Percentiles rank a stretch among this genome's conserved stretches.
These are phyloP conservation scores for Candida glucosophila DNA, from an alignment of 1,139 yeast species.

Conservation along the genomic window DNA sequence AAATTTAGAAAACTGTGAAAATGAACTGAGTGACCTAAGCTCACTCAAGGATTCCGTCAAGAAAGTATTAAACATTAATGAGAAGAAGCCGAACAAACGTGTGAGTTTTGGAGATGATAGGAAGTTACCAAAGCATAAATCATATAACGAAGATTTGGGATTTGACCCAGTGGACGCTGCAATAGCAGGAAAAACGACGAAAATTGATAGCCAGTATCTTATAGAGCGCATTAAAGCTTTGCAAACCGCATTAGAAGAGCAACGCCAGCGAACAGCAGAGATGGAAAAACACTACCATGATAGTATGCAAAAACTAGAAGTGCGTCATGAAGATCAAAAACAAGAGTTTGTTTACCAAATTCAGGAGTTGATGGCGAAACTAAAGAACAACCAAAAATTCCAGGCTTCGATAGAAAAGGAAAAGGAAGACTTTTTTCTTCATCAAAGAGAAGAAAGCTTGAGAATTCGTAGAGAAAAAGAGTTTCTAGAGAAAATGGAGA, in stretches of 20 bases:
- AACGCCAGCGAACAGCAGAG: slow-evolving; percentile 1
- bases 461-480: slow-evolving; percentile 2
- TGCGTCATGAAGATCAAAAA: slow-evolving; percentile 2
- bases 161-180: not conserved
- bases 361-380: slow-evolving; percentile 1
- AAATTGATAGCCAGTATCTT: not conserved
- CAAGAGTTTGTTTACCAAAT: slow-evolving; percentile 3
- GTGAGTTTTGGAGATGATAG: slow-evolving; percentile 6
- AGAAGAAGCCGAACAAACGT: slow-evolving; percentile 4
- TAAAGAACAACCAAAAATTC: slow-evolving; percentile 2
- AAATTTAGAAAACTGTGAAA: slow-evolving; percentile 6
- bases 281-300: slow-evolving; percentile 2
- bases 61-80: slow-evolving; percentile 6
- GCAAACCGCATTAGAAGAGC: not conserved
- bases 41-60: slow-evolving; percentile 9
- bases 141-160: not conserved
- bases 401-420: slow-evolving; percentile 4
- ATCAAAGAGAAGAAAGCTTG: slow-evolving; percentile 4
- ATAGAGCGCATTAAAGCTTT: not conserved
- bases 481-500: slow-evolving; percentile 1
- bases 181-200: not conserved
- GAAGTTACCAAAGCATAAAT: not conserved
- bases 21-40: slow-evolving; percentile 6
- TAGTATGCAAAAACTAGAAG: slow-evolving; percentile 3
- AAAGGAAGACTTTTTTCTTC: slow-evolving; percentile 3